A percentile compares a stretch with the other conserved stretches of the same genome.
phyloP scores from a whole-genome alignment of 495 filamentous ascomycete species.

The Tuber magnatum region DNA sequence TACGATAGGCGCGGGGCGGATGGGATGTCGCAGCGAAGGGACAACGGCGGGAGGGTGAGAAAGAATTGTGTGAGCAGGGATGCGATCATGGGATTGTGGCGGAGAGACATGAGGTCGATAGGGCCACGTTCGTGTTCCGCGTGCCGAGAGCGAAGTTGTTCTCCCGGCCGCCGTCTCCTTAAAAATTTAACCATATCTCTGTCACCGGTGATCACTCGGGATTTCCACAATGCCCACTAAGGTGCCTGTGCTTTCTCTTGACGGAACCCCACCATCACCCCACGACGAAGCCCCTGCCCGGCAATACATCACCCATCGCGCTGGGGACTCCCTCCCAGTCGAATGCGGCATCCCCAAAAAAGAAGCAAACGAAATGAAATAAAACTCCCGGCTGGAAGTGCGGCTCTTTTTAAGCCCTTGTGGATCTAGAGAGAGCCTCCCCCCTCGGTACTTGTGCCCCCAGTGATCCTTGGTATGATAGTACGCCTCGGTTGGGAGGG shows the following conservation, averaged over 20 bases:
- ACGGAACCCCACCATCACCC: not conserved
- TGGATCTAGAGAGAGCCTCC: not conserved
- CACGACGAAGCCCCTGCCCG: not conserved
- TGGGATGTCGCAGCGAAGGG: not conserved
- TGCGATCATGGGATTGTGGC: not conserved
- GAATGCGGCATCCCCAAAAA: not conserved
- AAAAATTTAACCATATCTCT: not conserved
- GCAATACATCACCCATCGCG: not conserved
- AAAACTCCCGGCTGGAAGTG: not conserved
- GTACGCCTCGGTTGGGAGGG: not conserved
- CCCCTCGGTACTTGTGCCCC: not conserved
- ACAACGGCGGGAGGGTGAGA: not conserved
- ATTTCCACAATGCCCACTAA: not conserved
- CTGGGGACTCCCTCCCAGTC: not conserved
- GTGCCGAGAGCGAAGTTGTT: not conserved
- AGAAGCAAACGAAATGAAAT: not conserved
- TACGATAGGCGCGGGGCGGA: not conserved
- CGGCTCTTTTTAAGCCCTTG: conserved; percentile 5
- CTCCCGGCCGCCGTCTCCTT: not conserved
- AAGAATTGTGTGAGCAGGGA: not conserved
- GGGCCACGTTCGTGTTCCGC: not conserved
- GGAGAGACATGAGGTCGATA: not conserved
- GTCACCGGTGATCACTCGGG: not conserved
- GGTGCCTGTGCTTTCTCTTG: not conserved
- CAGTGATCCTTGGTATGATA: not conserved